Evolutionary conservation across 495 filamentous ascomycete species (phyloP), one percentile per base, ranked within the genome.

Genomic region (Terfezia boudieri): DNA sequence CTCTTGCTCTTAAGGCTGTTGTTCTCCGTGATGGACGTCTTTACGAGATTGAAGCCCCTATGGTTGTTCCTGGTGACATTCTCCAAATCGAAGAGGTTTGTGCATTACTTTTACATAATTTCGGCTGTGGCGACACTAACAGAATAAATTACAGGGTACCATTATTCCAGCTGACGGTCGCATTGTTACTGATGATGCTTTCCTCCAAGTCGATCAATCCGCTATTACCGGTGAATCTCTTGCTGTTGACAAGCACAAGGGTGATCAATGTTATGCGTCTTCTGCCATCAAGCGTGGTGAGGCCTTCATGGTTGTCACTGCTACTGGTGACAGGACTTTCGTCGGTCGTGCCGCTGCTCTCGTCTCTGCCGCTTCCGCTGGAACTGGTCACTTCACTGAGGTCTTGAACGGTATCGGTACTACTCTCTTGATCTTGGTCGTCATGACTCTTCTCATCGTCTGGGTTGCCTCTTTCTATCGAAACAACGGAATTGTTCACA

Each of bases 161-260:
- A 90, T 93, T 58, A 79, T 93, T 66, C 81, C 86, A 51, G 87
- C 86, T 60, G 87, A 94, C 67, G 87, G 87, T 55, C 79, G 79
- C 53, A 77, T 94, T 63, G 75, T 88, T 56, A 83, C 81, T 63
- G 78, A 83, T 49, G 76, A 79, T 61, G 78, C 82, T 55, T 82
- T 82, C 72, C 76, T 94, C 52, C 85, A 92, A 66, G 80, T 94
- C 57, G 87, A 94, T 68, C 87, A 93, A 71, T 93, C 86, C 56
- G 76, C 83, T 58, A 83, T 94, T 62, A 93, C 87, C 36, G 87
- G 87, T 57, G 87, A 94, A 70, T 93, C 87, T 61, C 78, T 93
- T 55, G 85, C 86, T 57, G 85, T 90, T 55, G 83, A 88, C 68
- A 93, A 89, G 71, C 76, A 81, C 67, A 79, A 80, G 67, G 74